Evolutionary conservation across 2,329 filamentous ascomycete genomes (phyloP), one percentile per base, ranked within the genome.

Genomic region (Raffaelea ambrosiae): DNA sequence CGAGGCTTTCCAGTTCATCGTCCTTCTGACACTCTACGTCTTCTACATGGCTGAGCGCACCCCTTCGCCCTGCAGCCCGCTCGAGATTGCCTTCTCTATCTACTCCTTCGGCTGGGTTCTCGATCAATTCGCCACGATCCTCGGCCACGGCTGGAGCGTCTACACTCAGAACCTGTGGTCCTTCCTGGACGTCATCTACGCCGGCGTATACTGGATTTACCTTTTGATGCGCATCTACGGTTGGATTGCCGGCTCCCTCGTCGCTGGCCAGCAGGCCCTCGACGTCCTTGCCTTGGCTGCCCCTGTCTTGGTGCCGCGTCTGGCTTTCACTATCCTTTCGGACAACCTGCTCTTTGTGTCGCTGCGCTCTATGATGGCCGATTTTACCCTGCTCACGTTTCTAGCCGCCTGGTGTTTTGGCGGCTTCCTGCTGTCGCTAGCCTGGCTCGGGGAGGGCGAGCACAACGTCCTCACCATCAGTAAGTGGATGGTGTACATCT

Each of bases 401-500:
- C 69, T 94, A 29, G 84, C 86, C 5, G 77, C 77, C 3, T 94
- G 88, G 88, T 91, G 86, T 60, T 93, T 93, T 60, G 78, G 80
- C 40, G 88, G 88, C 3, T 93, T 94, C 63, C 64, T 93, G 46
- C 70, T 94, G 41, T 86, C 86, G 21, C 76, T 94, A 62, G 74
- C 83, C 33, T 93, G 88, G 87, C 77, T 94, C 3, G 80, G 81
- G 50, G 75, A 85, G 54, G 81, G 79, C 19, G 63, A 66, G 1
- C 80, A 84, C 46, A 68, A 75, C 45, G 64, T 82, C 4, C 67
- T 85, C 64, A 86, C 83, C 1, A 89, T 93, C 52, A 81, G 81
- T 40, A 89, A 90, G 64, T 94, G 88, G 88, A 91, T 94, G 86
- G 76, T 93, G 2, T 93, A 86, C 76, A 90, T 94, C 54, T 94